Evolutionary conservation across 2,329 filamentous ascomycete species (phyloP).

Genomic region (Ophiostoma piceae): DNA sequence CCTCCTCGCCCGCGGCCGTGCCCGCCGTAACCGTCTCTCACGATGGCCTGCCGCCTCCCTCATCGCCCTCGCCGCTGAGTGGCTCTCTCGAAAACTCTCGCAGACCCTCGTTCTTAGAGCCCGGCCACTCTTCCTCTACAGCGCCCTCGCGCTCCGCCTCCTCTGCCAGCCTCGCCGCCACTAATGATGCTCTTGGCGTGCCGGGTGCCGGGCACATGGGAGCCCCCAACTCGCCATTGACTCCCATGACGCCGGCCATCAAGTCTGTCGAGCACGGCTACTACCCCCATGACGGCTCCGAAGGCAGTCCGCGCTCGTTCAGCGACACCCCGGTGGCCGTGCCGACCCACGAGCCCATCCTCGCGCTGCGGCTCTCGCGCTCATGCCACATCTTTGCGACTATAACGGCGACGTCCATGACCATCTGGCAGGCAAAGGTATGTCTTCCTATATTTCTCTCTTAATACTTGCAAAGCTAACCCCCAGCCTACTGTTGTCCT

Average conservation of each 20-base stretch:
- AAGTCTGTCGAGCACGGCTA: constrained; percentile 54
- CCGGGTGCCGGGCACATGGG: constrained; percentile 34
- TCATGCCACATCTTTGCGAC: constrained; percentile 80
- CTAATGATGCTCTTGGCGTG: constrained; percentile 36
- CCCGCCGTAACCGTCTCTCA: constrained; percentile 51
- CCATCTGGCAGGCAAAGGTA: constrained; percentile 95
- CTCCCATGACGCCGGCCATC: constrained; percentile 54
- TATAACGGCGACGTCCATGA: constrained; percentile 77
- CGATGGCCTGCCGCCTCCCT: constrained; percentile 50
- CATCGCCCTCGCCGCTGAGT: constrained; percentile 25
- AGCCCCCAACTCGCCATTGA: constrained; percentile 45
- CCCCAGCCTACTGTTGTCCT: constrained; percentile 73
- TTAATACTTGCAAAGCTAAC: constrained; percentile 37
- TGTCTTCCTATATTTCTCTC: no score
- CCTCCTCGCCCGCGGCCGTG: constrained; percentile 30
- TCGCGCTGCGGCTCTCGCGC: constrained; percentile 71
- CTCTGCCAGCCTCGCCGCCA: constrained; percentile 28
- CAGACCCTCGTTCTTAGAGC: constrained; percentile 23
- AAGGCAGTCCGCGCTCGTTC: constrained; percentile 28
- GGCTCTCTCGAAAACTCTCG: background rate
- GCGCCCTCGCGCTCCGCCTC: constrained; percentile 15
- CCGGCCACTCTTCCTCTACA: constrained; percentile 22
- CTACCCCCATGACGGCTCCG: constrained; percentile 34
- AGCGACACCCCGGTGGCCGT: constrained; percentile 30
- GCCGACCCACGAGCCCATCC: constrained; percentile 57